Conservation (phyloP, 805 yeast genomes). For the Maudiozyma bulderi region DNA sequence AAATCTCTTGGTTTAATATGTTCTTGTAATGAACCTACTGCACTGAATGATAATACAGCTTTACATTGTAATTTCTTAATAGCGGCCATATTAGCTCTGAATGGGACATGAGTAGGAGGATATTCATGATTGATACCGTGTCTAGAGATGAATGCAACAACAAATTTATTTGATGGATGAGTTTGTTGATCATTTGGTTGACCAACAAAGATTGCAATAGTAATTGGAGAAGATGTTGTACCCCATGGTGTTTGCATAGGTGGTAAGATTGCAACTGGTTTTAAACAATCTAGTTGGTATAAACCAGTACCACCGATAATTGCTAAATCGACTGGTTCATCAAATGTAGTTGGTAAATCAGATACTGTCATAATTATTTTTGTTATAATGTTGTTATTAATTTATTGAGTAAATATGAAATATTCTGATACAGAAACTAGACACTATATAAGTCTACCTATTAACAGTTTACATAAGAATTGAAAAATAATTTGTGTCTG, state of each 20-base stretch:
- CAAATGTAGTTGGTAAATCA: slow-evolving; percentile 18
- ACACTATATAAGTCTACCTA: too few relatives aligned
- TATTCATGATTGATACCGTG: slow-evolving; percentile 88
- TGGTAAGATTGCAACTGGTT: slow-evolving; percentile 71
- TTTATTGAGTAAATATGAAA: too few relatives aligned
- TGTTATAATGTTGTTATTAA: too few relatives aligned
- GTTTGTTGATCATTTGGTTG: slow-evolving; percentile 7
- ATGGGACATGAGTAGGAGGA: slow-evolving; percentile 87
- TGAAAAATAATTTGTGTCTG: too few relatives aligned
- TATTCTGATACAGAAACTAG: too few relatives aligned
- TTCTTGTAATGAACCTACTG: slow-evolving; percentile 89
- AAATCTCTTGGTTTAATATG: slow-evolving; percentile 92
- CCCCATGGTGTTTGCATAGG: slow-evolving; percentile 96
- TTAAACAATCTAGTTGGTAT: slow-evolving; percentile 70
- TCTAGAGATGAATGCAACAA: slow-evolving; percentile 88
- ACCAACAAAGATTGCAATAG: slow-evolving; percentile 63
- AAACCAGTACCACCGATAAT: slow-evolving; percentile 98
- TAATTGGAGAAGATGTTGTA: slow-evolving; percentile 85
- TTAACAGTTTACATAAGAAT: too few relatives aligned
- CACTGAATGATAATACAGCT: slow-evolving; percentile 84
- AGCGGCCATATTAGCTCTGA: slow-evolving; percentile 92
- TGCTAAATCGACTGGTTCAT: slow-evolving; percentile 53
- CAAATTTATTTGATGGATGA: slow-evolving; percentile 42
- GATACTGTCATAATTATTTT: slow-evolving; percentile 14
- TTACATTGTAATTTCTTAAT: slow-evolving; percentile 78